These are phyloP conservation scores for Fusarium ramigenum DNA, from an alignment of 2,329 filamentous ascomycete genomes.

Conservation along the genomic window DNA sequence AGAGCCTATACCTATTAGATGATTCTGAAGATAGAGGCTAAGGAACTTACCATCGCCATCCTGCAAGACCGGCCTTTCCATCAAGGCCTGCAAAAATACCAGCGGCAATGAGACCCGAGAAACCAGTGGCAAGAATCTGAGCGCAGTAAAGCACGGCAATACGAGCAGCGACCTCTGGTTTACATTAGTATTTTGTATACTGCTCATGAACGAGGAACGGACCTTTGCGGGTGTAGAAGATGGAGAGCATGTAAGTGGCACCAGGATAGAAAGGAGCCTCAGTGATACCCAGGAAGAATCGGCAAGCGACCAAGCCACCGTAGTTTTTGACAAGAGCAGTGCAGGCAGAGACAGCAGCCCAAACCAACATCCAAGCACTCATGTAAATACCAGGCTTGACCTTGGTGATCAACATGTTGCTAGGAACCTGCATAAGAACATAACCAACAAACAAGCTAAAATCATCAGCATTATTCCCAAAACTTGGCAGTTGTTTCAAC, in stretches of 20 bases:
- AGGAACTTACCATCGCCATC: conserved; percentile 65
- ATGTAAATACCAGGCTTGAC: conserved; percentile 55
- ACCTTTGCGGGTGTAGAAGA: conserved; percentile 49
- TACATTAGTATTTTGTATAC: not conserved
- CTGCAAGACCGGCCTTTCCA: conserved; percentile 61
- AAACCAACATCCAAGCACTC: conserved; percentile 53
- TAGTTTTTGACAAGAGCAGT: conserved; percentile 51
- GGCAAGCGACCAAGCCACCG: conserved; percentile 46
- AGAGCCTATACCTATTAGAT: conserved; percentile 35
- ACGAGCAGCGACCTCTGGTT: conserved; percentile 69
- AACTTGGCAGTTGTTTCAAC: not conserved
- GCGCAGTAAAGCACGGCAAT: conserved; percentile 69
- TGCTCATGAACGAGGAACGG: accelerated
- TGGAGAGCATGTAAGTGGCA: conserved; percentile 49
- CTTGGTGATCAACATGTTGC: conserved; percentile 56
- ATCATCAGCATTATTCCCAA: not conserved
- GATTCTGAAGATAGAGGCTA: accelerated
- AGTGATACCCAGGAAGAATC: conserved; percentile 53
- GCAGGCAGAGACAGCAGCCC: conserved; percentile 51
- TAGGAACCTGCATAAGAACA: conserved; percentile 53
- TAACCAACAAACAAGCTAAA: conserved; percentile 53
- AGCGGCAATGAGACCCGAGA: conserved; percentile 69
- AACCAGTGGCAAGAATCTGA: conserved; percentile 72
- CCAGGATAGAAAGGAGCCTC: conserved; percentile 54
- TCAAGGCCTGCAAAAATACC: conserved; percentile 62